Conservation (phyloP, 2,329 filamentous ascomycete genomes). For the Plenodomus lindquistii region DNA sequence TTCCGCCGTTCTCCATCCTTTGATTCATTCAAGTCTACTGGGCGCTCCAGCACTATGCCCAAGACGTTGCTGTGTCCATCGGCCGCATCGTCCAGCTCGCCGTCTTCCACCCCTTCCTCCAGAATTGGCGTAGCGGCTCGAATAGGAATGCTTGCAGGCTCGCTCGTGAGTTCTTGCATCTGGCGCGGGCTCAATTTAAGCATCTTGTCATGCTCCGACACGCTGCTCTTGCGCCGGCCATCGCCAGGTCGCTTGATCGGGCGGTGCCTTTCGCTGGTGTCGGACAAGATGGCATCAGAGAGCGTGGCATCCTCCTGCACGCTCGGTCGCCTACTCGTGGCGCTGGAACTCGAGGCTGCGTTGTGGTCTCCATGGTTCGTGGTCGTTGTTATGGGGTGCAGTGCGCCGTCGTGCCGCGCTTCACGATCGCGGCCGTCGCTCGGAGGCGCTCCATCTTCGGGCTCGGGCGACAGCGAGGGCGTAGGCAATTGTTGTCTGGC, state of each 20-base stretch:
- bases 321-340: slow-evolving; percentile 23
- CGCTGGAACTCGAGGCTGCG: slow-evolving; percentile 14
- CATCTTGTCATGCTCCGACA: slow-evolving; percentile 46
- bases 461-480: slow-evolving; percentile 30
- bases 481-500: slow-evolving; percentile 33
- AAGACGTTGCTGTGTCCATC: slow-evolving; percentile 20
- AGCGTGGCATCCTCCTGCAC: slow-evolving; percentile 36
- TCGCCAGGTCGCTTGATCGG: slow-evolving; percentile 44
- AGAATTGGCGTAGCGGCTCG: slow-evolving; percentile 47
- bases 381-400: slow-evolving; percentile 18
- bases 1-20: slow-evolving; percentile 1
- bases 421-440: slow-evolving; percentile 11
- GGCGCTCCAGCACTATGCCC: slow-evolving; percentile 25
- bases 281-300: slow-evolving; percentile 37
- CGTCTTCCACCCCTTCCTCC: slow-evolving; percentile 37
- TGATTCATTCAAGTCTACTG: slow-evolving; percentile 14
- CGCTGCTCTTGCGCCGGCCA: slow-evolving; percentile 39
- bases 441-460: slow-evolving; percentile 24
- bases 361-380: slow-evolving; percentile 10
- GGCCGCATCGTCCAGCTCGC: slow-evolving; percentile 17
- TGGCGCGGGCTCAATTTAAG: slow-evolving; percentile 59
- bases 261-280: slow-evolving; percentile 36
- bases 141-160: slow-evolving; percentile 58
- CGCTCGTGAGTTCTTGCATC: slow-evolving; percentile 59
- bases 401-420: slow-evolving; percentile 5